These are phyloP conservation scores for Aspergillus sp. DNA, from an alignment of 2,329 filamentous ascomycete species.

Conservation along the genomic window DNA sequence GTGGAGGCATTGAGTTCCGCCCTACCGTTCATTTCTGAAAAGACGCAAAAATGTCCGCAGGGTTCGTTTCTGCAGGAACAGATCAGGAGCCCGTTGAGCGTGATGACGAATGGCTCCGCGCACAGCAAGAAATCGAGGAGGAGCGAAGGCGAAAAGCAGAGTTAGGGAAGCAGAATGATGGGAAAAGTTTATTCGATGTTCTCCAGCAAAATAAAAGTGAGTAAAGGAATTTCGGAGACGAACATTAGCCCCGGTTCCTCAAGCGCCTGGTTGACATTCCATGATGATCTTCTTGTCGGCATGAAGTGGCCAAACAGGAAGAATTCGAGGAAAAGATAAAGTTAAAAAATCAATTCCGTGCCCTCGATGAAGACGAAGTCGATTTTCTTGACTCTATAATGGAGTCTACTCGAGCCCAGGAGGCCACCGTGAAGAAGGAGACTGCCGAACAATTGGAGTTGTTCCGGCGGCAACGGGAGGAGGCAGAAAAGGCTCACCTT, in stretches of 20 bases:
- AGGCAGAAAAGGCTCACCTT: conserved; percentile 53
- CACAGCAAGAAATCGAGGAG: conserved; percentile 47
- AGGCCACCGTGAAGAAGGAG: conserved; percentile 57
- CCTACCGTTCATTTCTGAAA: background rate
- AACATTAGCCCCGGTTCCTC: background rate
- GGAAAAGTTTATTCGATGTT: conserved; percentile 51
- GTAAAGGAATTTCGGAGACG: conserved; percentile 14
- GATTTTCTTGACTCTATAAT: conserved; percentile 57
- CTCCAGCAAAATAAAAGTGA: conserved; percentile 52
- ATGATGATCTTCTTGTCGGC: conserved; percentile 30
- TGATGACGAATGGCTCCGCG: conserved; percentile 46
- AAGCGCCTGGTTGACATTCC: conserved; percentile 38
- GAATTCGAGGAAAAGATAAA: conserved; percentile 52
- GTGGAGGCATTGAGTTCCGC: background rate
- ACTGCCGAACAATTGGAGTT: conserved; percentile 59
- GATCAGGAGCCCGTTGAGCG: conserved; percentile 39
- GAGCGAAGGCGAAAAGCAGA: conserved; percentile 46
- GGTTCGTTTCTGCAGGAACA: conserved; percentile 47
- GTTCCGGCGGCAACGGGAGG: conserved; percentile 60
- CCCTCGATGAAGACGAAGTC: conserved; percentile 52
- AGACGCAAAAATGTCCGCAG: conserved; percentile 41
- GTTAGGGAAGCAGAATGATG: conserved; percentile 53
- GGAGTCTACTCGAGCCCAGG: conserved; percentile 57
- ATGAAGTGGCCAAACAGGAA: conserved; percentile 50
- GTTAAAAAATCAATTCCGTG: conserved; percentile 52